Evolutionary conservation across 768 basidiomycete species (phyloP).

Genomic region (Phaeotremella skinneri): DNA sequence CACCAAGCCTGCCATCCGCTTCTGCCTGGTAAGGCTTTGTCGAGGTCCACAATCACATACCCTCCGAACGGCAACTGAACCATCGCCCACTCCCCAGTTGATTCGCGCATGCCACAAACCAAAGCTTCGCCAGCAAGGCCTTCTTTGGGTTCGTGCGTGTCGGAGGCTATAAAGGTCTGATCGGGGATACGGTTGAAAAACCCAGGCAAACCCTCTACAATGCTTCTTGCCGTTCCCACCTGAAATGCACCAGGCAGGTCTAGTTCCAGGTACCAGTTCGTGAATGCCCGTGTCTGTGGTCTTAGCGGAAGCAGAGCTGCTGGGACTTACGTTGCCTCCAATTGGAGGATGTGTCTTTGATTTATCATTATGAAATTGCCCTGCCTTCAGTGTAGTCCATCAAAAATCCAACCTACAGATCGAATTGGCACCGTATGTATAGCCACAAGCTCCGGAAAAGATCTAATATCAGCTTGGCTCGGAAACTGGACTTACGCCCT

Average conservation of each 20-base stretch:
- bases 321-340: constrained; percentile 3
- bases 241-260: constrained; percentile 20
- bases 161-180: constrained; percentile 15
- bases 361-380: constrained; percentile 21
- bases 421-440: constrained; percentile 23
- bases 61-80: constrained; percentile 19
- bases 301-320: background rate
- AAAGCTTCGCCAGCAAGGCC: constrained; percentile 3
- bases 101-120: constrained; percentile 5
- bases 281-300: constrained; percentile 7
- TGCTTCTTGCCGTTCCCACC: constrained; percentile 3
- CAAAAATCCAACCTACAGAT: constrained; percentile 13
- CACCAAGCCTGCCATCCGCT: background rate
- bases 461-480: constrained; percentile 3
- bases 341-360: constrained; percentile 22
- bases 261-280: constrained; percentile 23
- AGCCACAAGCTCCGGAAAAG: constrained; percentile 19
- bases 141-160: constrained; percentile 8
- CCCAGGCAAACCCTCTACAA: constrained; percentile 13
- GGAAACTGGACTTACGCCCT: constrained; percentile 10
- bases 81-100: constrained; percentile 10
- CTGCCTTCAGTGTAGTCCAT: background rate
- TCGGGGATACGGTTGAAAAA: constrained; percentile 15
- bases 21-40: background rate
- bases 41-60: background rate